Base-by-base conservation (phyloP, 2,329 filamentous ascomycete species). In the Ophiosphaerella narmari region DNA sequence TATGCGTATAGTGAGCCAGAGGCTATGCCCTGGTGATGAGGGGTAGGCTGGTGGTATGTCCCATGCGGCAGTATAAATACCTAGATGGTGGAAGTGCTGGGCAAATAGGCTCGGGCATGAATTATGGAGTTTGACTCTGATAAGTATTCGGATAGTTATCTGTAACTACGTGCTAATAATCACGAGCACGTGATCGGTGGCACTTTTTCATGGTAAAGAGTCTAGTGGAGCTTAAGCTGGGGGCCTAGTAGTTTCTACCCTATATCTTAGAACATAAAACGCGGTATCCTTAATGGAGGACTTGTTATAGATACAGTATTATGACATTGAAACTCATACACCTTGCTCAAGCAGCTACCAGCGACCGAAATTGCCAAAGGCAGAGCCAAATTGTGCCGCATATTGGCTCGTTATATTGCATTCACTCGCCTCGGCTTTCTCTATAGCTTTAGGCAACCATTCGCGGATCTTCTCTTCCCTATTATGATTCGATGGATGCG, bases 401-500 rank as follows among this genome's bases (percentile, higher is more conserved):
- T 58, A 66, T 37, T 46, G 48, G 35, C 55, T 50, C 26, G 57
- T 66, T 3, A 46, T 52, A 41, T 50, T 18, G 41, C 70, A 72
- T 24, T 72, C 67, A 6, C 63, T 66, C n/a, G 54, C 42, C 39
- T 74, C 67, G 5, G 69, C 65, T 56, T 73, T 74, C 48, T 69
- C 60, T 43, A 70, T 54, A 3, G 77, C 77, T 47, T 78, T 63
- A 0, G 74, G 73, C 21, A 79, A 43, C 70, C 80, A 90, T 57
- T 85, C 80, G 46, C 76, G 68, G 45, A 91, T 88, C 70, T 86
- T 86, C 62, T 83, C 77, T 50, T 89, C 81, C 18, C 88, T 77
- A 50, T 83, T 83, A 48, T 82, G 78, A 59, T 86, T 86, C 75
- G 86, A 87, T 32, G 89, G 89, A 75, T 93, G 89, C 5, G 89